Conservation (phyloP, 176 grass and related monocot species). For the bread wheat (Triticum aestivum) region IWGSC_CS_RefSeq_v2.1 NC_057810.1:182536187-182536686, state of each 20-base stretch:
- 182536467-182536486: neutral
- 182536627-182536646: slow-evolving; percentile 22
- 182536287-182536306: neutral
- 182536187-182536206: too few relatives aligned
- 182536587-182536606: slow-evolving; percentile 18
- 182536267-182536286: neutral
- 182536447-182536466: neutral
- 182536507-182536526: neutral
- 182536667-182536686: slow-evolving; percentile 13
- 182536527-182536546: neutral
- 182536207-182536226: neutral
- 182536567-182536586: neutral
- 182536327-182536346: too few relatives aligned
- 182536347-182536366: too few relatives aligned
- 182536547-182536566: neutral
- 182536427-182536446: neutral
- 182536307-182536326: too few relatives aligned
- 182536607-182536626: slow-evolving; percentile 33
- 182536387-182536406: too few relatives aligned
- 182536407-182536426: too few relatives aligned
- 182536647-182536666: slow-evolving; percentile 34
- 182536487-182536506: neutral
- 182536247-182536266: neutral
- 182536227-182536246: neutral
- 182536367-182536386: too few relatives aligned